A percentile compares a stretch with the other conserved stretches of the same genome.
Conservation (phyloP, 2,329 filamentous ascomycete species). For the Penicillium sp. region DNA sequence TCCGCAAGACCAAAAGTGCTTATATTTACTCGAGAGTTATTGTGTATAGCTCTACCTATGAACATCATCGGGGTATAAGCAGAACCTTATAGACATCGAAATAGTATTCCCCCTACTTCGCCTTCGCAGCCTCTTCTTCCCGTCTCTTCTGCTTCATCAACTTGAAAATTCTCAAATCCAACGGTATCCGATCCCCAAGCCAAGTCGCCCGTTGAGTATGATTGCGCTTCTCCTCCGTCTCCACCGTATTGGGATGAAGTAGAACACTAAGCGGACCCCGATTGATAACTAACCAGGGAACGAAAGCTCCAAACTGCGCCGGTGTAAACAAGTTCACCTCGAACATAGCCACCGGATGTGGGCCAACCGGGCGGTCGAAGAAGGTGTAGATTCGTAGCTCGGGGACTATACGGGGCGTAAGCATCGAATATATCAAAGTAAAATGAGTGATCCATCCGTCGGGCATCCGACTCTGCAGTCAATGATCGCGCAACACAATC, state of each 20-base stretch:
- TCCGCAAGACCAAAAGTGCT: too few relatives aligned
- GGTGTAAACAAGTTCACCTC: constrained; percentile 87
- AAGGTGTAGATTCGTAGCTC: constrained; percentile 77
- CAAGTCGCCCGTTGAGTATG: constrained; percentile 46
- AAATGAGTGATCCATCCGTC: neutral
- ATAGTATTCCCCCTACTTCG: neutral
- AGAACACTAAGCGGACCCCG: constrained; percentile 74
- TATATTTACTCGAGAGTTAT: too few relatives aligned
- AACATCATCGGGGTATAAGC: neutral
- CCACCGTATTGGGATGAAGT: constrained; percentile 72
- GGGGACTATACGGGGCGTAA: constrained; percentile 57
- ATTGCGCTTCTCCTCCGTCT: constrained; percentile 51
- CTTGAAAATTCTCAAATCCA: constrained; percentile 42
- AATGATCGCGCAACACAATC: neutral
- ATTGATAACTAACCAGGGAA: constrained; percentile 79
- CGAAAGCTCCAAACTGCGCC: constrained; percentile 81
- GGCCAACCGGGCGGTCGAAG: constrained; percentile 73
- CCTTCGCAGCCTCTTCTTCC: constrained; percentile 12
- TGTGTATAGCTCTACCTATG: too few relatives aligned
- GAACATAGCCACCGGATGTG: constrained; percentile 83
- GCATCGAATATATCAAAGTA: neutral
- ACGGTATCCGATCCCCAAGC: constrained; percentile 45
- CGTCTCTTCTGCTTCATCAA: constrained; percentile 24
- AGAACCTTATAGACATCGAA: neutral
- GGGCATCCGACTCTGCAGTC: neutral